phyloP scores from a whole-genome alignment of 108 stramenopile species.

The Seminavis robusta region DNA sequence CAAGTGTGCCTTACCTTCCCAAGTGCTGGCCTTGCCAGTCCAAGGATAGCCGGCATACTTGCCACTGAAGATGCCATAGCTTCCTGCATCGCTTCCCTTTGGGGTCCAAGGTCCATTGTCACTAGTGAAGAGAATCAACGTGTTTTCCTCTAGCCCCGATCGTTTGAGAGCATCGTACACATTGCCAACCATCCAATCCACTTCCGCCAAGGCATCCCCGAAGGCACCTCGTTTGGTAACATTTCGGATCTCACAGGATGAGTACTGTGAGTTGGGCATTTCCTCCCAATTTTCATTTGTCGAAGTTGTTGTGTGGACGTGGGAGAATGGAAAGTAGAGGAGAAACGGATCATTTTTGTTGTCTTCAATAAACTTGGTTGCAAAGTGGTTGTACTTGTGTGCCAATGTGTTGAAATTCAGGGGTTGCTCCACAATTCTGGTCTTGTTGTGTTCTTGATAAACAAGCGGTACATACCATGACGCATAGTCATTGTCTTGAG shows the following conservation, averaged over 20 bases:
- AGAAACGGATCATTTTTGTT: slow-evolving; percentile 40
- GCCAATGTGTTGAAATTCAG: slow-evolving; percentile 46
- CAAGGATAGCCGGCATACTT: slow-evolving; percentile 29
- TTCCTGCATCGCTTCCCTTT: slow-evolving; percentile 16
- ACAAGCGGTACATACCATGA: slow-evolving; percentile 25
- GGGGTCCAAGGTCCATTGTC: slow-evolving; percentile 48
- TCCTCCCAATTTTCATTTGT: too few relatives aligned
- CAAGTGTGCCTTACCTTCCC: slow-evolving; percentile 8
- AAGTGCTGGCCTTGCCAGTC: slow-evolving; percentile 44
- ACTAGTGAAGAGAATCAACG: slow-evolving; percentile 37
- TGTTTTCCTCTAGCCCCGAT: slow-evolving; percentile 25
- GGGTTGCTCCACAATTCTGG: slow-evolving; percentile 47
- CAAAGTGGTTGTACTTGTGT: slow-evolving; percentile 33
- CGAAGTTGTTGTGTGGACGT: slow-evolving; percentile 38
- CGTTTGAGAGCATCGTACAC: slow-evolving; percentile 19
- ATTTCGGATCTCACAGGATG: slow-evolving; percentile 15
- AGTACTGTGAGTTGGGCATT: slow-evolving; percentile 30
- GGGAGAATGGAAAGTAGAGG: slow-evolving; percentile 50
- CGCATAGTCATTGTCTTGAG: slow-evolving; percentile 18
- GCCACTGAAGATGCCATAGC: slow-evolving; percentile 34
- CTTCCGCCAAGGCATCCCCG: slow-evolving; percentile 46
- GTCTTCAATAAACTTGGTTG: slow-evolving; percentile 28
- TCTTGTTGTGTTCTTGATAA: slow-evolving; percentile 30
- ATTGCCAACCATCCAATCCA: slow-evolving; percentile 41
- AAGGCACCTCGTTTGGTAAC: slow-evolving; percentile 32